Evolutionary conservation across 139 green algal genomes (phyloP).

Genomic region (Nannochloris sp.): DNA sequence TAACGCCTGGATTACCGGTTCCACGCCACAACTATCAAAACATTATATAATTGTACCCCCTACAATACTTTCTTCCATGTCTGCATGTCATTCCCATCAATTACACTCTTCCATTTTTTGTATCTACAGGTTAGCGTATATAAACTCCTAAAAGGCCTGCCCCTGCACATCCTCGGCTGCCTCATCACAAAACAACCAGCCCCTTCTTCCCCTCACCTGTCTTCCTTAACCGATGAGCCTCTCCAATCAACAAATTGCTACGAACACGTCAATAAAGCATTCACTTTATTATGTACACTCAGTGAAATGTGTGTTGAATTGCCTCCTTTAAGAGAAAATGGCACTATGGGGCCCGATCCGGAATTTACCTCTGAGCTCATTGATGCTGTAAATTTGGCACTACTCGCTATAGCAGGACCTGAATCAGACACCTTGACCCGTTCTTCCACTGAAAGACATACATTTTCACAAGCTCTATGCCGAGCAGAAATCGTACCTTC

Average conservation of each 20-base stretch:
- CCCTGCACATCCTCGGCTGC: conserved; percentile 21
- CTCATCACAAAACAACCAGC: conserved; percentile 15
- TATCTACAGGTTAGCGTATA: background rate
- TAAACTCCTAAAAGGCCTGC: background rate
- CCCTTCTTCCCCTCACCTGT: background rate
- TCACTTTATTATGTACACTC: conserved; percentile 9
- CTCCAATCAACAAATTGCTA: conserved; percentile 2
- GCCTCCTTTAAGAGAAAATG: background rate
- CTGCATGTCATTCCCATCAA: background rate
- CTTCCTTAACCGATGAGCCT: background rate
- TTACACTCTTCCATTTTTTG: background rate
- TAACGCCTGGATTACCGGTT: background rate
- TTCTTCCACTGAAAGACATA: background rate
- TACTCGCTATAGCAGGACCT: conserved; percentile 26
- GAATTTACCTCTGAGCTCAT: conserved; percentile 16
- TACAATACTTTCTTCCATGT: background rate
- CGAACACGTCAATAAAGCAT: conserved; percentile 20
- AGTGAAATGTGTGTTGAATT: conserved; percentile 11
- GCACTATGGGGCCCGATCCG: background rate
- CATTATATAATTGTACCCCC: no score
- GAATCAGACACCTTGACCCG: background rate
- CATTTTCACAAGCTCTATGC: conserved; percentile 15
- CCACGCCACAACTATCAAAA: background rate
- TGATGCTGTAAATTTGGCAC: conserved; percentile 26
- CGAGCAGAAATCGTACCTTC: conserved; percentile 21